Evolutionary conservation across 1,139 yeast species (phyloP), one percentile per base, ranked within the genome.

Genomic region (Lipomyces yarrowii): DNA sequence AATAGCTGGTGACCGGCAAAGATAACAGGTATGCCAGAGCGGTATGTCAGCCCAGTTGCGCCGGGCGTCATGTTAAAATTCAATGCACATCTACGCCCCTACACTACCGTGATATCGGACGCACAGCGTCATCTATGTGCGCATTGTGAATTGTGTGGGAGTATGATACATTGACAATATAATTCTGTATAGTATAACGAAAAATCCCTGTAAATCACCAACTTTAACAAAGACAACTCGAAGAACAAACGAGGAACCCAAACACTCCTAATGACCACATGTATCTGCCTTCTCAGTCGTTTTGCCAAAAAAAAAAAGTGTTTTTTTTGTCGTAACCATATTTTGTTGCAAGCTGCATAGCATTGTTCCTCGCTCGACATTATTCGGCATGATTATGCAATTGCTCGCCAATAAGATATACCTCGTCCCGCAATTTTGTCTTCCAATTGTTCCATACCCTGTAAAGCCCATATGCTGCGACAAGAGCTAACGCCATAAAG

Each of bases 351-450:
- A 35, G 8, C 4, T 35, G 39, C 42, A 13, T 37, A 15, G 42
- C 42, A 37, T 15, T n/a, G 18, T n/a, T 42, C 48, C 4, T n/a
- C 37, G 18, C 4, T n/a, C 51, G 30, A 23, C 15, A 18, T 33
- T 54, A 23, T 11, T 59, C 65, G 53, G 23, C 59, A 39, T 63
- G 69, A 57, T 78, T 78, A 64, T 78, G 78, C 55, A 78, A 70
- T 57, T 73, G 76, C 59, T 75, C 74, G 23, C 79, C 79, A 37
- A 77, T 74, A 58, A 76, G 69, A 67, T 77, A 78, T 8, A 74
- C 74, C 46, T 75, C 76, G 63, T 78, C 80, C 48, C 78, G 69
- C 39, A 77, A 72, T 33, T 69, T 68, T 30, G 48, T 59, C 53
- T 64, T 70, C 73, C 76, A 74, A 59, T 62, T 63, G 48, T 52